These are phyloP conservation scores for Trichoderma atrobrunneum DNA, from an alignment of 2,329 filamentous ascomycete species.

Conservation along the genomic window DNA sequence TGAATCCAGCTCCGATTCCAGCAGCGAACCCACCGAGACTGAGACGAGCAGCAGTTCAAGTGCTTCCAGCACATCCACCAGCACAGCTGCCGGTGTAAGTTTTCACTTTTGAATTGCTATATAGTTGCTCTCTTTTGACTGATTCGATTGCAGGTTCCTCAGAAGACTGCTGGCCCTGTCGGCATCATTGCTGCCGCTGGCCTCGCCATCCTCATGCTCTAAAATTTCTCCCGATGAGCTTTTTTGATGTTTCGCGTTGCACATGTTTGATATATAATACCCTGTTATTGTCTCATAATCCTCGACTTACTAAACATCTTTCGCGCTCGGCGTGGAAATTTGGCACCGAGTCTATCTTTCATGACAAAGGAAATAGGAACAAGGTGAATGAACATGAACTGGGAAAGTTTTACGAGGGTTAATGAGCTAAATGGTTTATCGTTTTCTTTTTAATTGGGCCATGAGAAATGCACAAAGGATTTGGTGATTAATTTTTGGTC, in stretches of 20 bases:
- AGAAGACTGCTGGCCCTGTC: slow-evolving; percentile 44
- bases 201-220: slow-evolving; percentile 49
- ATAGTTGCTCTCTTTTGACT: background rate
- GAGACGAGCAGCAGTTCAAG: slow-evolving; percentile 14
- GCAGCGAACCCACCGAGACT: slow-evolving; percentile 9
- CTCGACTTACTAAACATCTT: slow-evolving; percentile 27
- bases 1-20: slow-evolving; percentile 20
- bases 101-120: too few relatives aligned
- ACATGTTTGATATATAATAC: slow-evolving; percentile 45
- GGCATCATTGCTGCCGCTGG: slow-evolving; percentile 50
- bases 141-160: slow-evolving; percentile 30
- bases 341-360: slow-evolving; percentile 28
- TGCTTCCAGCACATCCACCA: slow-evolving; percentile 22
- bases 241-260: slow-evolving; percentile 30
- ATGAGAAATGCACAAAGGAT: slow-evolving; percentile 30
- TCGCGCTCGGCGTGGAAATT: slow-evolving; percentile 23
- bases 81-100: slow-evolving; percentile 33
- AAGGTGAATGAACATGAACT: slow-evolving; percentile 32
- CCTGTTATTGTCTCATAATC: slow-evolving; percentile 31
- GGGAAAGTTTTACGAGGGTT: slow-evolving; percentile 32
- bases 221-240: slow-evolving; percentile 26
- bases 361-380: slow-evolving; percentile 27
- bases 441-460: slow-evolving; percentile 34
- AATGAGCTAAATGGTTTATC: slow-evolving; percentile 36
- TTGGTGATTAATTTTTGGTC: slow-evolving; percentile 21